phyloP scores from a whole-genome alignment of 306 rosid genomes.

The Pyrus betulifolia region DNA sequence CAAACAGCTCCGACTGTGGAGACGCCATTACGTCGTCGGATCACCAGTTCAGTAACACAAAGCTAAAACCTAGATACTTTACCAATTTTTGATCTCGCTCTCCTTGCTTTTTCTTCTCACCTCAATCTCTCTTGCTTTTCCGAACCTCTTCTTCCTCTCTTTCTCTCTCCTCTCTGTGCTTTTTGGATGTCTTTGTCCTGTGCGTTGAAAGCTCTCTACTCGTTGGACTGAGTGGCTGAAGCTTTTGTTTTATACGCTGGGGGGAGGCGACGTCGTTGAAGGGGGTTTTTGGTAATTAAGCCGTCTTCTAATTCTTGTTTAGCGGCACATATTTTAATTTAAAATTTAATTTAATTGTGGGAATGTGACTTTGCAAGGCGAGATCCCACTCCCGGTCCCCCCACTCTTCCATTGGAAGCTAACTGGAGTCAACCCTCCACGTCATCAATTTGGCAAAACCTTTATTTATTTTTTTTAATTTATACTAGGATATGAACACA shows the following conservation, averaged over 20 bases:
- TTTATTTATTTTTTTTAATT: neutral
- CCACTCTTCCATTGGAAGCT: neutral
- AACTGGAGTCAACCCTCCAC: neutral
- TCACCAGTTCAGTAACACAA: neutral
- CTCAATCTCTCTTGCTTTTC: neutral
- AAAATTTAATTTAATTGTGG: neutral
- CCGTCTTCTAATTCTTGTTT: neutral
- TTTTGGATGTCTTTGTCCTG: neutral
- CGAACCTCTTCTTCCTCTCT: neutral
- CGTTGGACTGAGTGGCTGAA: conserved; percentile 7
- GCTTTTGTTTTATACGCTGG: neutral
- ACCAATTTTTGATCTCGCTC: neutral
- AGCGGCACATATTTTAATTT: neutral
- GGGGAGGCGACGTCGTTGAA: conserved; percentile 6
- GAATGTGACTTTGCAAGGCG: neutral
- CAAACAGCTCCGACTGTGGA: conserved; percentile 33
- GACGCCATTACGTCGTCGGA: conserved; percentile 44
- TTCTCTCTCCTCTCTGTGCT: neutral
- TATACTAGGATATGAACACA: too few species aligned
- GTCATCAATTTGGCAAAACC: neutral
- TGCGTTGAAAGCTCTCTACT: neutral
- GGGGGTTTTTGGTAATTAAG: neutral
- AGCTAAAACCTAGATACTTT: conserved; percentile 16
- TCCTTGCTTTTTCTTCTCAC: neutral
- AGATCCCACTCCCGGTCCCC: neutral